phyloP scores from a whole-genome alignment of 176 grass and related monocot species.

The Chrysopogon serrulatus region DNA sequence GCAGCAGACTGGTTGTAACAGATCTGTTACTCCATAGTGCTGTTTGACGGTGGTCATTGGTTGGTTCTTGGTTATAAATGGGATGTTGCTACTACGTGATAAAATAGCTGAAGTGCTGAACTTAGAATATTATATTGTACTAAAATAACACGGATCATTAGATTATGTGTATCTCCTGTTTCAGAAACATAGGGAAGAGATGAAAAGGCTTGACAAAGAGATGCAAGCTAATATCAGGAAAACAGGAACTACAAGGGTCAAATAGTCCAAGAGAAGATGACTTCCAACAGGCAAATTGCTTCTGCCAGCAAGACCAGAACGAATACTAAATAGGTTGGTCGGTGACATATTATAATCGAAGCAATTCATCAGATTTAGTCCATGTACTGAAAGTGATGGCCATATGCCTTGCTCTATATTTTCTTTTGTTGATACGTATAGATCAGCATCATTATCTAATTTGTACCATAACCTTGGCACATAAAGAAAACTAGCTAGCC shows the following conservation, averaged over 20 bases:
- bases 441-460: not conserved
- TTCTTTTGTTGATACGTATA: no score
- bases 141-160: no score
- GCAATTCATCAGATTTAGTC: no score
- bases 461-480: not conserved
- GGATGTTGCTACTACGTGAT: not conserved
- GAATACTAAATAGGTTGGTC: no score
- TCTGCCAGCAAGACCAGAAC: no score
- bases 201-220: constrained; percentile 77
- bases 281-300: no score
- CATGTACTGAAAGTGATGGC: no score
- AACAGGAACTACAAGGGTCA: constrained; percentile 95
- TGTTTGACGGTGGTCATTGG: not conserved
- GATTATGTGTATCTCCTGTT: not conserved
- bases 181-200: constrained; percentile 71
- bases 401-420: no score
- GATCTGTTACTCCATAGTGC: not conserved
- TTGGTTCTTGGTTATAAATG: not conserved
- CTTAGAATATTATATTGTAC: no score
- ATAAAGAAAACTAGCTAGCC: not conserved
- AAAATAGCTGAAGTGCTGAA: not conserved
- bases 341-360: no score
- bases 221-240: constrained; percentile 76
- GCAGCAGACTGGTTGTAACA: not conserved
- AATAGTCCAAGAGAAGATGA: constrained; percentile 96